A percentile compares a stretch with the other conserved stretches of the same genome.
phyloP scores from a whole-genome alignment of 331 rosid genomes.

The Phaseolus coccineus region DNA sequence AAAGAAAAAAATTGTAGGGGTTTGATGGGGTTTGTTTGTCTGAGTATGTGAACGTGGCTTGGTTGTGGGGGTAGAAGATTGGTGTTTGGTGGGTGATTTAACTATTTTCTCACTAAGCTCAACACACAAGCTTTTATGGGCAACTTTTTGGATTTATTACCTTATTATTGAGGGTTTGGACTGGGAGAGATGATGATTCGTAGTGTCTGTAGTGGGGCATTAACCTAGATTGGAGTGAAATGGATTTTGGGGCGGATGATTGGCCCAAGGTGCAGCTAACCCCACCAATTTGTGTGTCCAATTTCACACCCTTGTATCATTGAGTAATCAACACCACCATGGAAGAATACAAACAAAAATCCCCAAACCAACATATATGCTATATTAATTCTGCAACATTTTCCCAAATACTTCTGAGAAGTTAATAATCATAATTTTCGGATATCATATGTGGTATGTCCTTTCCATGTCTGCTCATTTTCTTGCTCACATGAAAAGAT shows the following conservation, averaged over 20 bases:
- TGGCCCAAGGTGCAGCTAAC: constrained; percentile 61
- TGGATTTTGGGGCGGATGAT: constrained; percentile 52
- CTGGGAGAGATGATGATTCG: constrained; percentile 47
- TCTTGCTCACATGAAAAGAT: not conserved
- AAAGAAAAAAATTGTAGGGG: constrained; percentile 11
- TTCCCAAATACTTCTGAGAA: too few species aligned
- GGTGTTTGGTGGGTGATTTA: constrained; percentile 22
- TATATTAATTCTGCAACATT: too few species aligned
- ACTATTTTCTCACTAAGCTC: constrained; percentile 56
- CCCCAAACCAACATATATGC: not conserved
- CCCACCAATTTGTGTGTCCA: constrained; percentile 49
- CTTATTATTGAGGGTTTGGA: constrained; percentile 64
- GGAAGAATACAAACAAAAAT: not conserved
- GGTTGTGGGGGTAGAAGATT: constrained; percentile 43
- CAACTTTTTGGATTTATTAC: constrained; percentile 77
- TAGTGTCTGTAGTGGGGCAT: constrained; percentile 68
- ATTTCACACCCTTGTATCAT: constrained; percentile 41
- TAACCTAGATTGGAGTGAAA: constrained; percentile 59
- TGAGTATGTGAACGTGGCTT: constrained; percentile 57
- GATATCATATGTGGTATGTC: too few species aligned
- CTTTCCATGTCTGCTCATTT: not conserved
- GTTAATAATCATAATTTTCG: too few species aligned
- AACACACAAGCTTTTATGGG: constrained; percentile 58
- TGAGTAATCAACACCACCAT: constrained; percentile 45
- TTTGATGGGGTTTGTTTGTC: constrained; percentile 61